Evolutionary conservation across 768 basidiomycete genomes (phyloP), one percentile per base, ranked within the genome.

Genomic region (Lactifluus pinguis): DNA sequence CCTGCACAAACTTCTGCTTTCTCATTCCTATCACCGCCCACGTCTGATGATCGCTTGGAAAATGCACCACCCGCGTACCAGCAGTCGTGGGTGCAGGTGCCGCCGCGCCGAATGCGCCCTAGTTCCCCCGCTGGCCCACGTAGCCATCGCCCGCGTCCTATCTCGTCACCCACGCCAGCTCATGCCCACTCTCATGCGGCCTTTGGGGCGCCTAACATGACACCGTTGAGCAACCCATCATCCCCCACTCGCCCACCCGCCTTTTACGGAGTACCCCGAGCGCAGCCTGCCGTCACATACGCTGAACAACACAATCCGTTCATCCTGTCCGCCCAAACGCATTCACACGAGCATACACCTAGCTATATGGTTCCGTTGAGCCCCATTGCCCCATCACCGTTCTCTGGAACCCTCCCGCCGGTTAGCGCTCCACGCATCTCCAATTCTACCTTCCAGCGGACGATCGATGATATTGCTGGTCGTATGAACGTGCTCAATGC

Each of bases 401-500:
- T 63, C 25, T 63, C 71, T 19, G 62, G 68, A n/a, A 64, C 69
- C 32, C 60, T 77, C 30, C 76, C 79, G 25, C 67, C 76, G 42
- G 70, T 80, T 36, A 72, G 72, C 7, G 76, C 79, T 1, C 80
- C 80, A 1, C 73, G 72, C 49, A 72, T 74, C 11, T 69, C 68
- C 1, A 75, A 79, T 47, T 70, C 71, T 30, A 74, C 75, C 39
- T 66, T 76, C 34, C 81, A 78, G 68, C 67, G 67, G 47, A 72
- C 75, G 9, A 75, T 79, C 57, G 76, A 77, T 44, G 76, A 78
- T 21, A 75, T 79, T 44, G 75, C 80, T 15, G 76, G 76, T 29
- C 76, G 77, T 59, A 74, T 79, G 54, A 80, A 80, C 65, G 65
- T 75, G 34, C 71, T 77, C 39, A 65, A 68, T 6, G 62, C 64